These are phyloP conservation scores for Chaetomium cochliodes DNA, from an alignment of 495 filamentous ascomycete species.

Conservation along the genomic window DNA sequence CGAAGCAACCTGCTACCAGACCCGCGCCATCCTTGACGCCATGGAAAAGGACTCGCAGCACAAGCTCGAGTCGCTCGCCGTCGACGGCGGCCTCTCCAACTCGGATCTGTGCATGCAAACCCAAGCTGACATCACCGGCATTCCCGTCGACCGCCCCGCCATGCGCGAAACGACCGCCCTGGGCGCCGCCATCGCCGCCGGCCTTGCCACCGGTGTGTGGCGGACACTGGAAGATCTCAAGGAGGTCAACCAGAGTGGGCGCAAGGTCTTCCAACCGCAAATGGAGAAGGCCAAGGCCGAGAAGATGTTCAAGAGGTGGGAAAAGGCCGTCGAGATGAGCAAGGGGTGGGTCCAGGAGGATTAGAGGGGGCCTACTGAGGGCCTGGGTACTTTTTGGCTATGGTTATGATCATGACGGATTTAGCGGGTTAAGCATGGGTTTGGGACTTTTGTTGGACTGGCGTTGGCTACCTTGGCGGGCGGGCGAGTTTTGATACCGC, in stretches of 20 bases:
- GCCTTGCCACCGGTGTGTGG: constrained; percentile 84
- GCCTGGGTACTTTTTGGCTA: neutral
- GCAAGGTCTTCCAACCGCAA: constrained; percentile 69
- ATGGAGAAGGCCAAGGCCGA: constrained; percentile 59
- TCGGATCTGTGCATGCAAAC: constrained; percentile 96
- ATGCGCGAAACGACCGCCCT: constrained; percentile 95
- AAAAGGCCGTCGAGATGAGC: constrained; percentile 86
- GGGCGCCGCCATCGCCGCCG: constrained; percentile 91
- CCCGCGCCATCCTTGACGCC: constrained; percentile 88
- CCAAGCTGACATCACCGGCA: constrained; percentile 86
- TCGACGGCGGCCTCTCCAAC: constrained; percentile 94
- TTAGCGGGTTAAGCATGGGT: neutral
- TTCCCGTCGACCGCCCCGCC: constrained; percentile 79
- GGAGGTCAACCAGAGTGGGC: constrained; percentile 71
- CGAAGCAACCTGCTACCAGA: constrained; percentile 94
- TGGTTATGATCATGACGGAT: constrained; percentile 2
- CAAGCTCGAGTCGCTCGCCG: constrained; percentile 71
- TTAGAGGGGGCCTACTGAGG: constrained; percentile 6
- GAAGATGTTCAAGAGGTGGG: constrained; percentile 77
- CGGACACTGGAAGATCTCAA: constrained; percentile 73
- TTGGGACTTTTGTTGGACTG: neutral
- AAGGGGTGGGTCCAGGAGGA: constrained; percentile 66
- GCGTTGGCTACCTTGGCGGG: neutral
- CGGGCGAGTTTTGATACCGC: neutral
- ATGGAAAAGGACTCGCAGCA: constrained; percentile 91